phyloP scores from a whole-genome alignment of 2,329 filamentous ascomycete genomes.

The Nothophoma quercina region DNA sequence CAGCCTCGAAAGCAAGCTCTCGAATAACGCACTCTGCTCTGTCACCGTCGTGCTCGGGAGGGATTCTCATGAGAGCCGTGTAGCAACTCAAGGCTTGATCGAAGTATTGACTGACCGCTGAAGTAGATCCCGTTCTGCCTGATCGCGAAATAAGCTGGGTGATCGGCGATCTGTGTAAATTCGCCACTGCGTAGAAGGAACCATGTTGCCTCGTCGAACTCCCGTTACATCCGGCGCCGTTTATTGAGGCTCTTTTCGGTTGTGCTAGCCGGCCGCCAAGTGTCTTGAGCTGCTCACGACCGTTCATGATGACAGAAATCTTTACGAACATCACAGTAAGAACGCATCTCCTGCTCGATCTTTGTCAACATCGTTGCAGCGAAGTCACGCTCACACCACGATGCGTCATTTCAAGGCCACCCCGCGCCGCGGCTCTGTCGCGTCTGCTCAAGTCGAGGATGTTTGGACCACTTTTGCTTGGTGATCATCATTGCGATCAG shows the following conservation, averaged over 20 bases:
- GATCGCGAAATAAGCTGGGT: not conserved
- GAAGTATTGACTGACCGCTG: not conserved
- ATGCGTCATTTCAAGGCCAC: not conserved
- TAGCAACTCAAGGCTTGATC: not conserved
- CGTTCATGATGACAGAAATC: not conserved
- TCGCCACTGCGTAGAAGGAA: conserved; percentile 6
- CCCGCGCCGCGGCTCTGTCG: not conserved
- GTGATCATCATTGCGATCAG: conserved; percentile 17
- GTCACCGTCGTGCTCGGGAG: no score
- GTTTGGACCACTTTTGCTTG: conserved; percentile 6
- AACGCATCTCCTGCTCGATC: not conserved
- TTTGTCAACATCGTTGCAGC: not conserved
- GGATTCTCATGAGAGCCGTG: no score
- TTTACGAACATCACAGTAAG: not conserved
- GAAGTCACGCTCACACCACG: not conserved
- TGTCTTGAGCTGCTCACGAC: conserved; percentile 1
- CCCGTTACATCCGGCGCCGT: conserved; percentile 3
- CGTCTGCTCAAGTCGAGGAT: conserved; percentile 1
- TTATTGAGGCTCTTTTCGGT: conserved; percentile 17
- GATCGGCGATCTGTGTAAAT: conserved; percentile 12
- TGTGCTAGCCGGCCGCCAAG: conserved; percentile 8
- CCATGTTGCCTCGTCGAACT: not conserved
- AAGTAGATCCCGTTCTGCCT: not conserved
- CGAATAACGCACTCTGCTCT: no score
- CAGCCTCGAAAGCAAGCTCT: no score